These are phyloP conservation scores for Clohesyomyces aquaticus DNA, from an alignment of 495 filamentous ascomycete species.

Conservation along the genomic window DNA sequence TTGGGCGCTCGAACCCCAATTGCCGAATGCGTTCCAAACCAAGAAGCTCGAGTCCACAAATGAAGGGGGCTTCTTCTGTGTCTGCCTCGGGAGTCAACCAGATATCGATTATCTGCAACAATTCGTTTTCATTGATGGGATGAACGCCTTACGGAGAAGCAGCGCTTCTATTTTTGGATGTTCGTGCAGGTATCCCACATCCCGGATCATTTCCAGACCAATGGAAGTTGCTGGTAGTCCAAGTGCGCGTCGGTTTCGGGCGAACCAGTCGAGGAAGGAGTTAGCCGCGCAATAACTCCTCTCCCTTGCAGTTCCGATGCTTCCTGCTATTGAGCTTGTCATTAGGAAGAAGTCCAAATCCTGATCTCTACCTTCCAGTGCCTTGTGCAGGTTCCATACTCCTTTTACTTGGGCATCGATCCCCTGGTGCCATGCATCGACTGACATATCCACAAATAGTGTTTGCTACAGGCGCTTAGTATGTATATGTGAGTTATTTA, in stretches of 20 bases:
- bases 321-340: slow-evolving; percentile 21
- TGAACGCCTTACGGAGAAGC: slow-evolving; percentile 5
- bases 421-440: slow-evolving; percentile 5
- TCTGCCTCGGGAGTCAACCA: neutral
- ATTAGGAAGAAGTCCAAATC: slow-evolving; percentile 38
- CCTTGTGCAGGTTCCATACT: slow-evolving; percentile 32
- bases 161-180: slow-evolving; percentile 11
- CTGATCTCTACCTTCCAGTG: neutral
- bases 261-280: slow-evolving; percentile 35
- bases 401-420: slow-evolving; percentile 17
- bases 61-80: neutral
- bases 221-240: slow-evolving; percentile 23
- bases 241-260: slow-evolving; percentile 10
- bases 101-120: slow-evolving; percentile 16
- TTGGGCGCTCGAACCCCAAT: slow-evolving; percentile 1
- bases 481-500: slow-evolving; percentile 2
- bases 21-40: neutral
- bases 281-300: slow-evolving; percentile 38
- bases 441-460: slow-evolving; percentile 17
- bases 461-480: neutral
- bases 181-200: slow-evolving; percentile 29
- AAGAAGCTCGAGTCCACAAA: slow-evolving; percentile 5
- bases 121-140: slow-evolving; percentile 9
- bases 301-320: slow-evolving; percentile 16
- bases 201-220: slow-evolving; percentile 33